phyloP scores from a whole-genome alignment of 1,139 yeast genomes.

The Yamadazyma diddensiae region DNA sequence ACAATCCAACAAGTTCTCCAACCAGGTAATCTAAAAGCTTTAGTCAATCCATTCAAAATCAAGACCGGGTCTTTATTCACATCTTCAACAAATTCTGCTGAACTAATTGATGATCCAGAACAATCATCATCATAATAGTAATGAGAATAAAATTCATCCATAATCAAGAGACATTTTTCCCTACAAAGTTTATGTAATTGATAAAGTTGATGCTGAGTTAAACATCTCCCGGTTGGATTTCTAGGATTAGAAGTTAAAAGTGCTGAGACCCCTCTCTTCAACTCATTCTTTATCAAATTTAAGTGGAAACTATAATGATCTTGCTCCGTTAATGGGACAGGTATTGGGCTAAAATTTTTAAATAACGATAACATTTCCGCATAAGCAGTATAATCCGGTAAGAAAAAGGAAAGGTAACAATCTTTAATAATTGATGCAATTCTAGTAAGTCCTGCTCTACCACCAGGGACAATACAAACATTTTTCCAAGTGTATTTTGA shows the following conservation, averaged over 20 bases:
- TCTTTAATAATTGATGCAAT: constrained; percentile 65
- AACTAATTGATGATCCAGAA: constrained; percentile 54
- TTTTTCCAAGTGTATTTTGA: constrained; percentile 64
- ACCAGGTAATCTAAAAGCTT: constrained; percentile 66
- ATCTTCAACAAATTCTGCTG: constrained; percentile 55
- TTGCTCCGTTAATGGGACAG: constrained; percentile 60
- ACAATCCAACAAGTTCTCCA: constrained; percentile 71
- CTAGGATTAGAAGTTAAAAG: constrained; percentile 62
- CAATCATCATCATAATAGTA: constrained; percentile 61
- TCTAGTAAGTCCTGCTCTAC: constrained; percentile 66
- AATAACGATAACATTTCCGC: constrained; percentile 70
- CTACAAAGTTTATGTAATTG: constrained; percentile 58
- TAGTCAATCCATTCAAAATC: constrained; percentile 62
- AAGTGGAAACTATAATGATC: constrained; percentile 62
- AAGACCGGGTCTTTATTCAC: constrained; percentile 63
- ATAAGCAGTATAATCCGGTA: constrained; percentile 70
- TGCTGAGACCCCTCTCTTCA: constrained; percentile 63
- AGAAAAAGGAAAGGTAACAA: constrained; percentile 59
- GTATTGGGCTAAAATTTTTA: constrained; percentile 66
- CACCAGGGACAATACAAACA: constrained; percentile 69
- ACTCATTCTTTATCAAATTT: constrained; percentile 53
- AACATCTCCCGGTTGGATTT: constrained; percentile 64
- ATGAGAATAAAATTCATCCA: constrained; percentile 69
- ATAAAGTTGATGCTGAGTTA: constrained; percentile 50
- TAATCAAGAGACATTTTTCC: constrained; percentile 54